Evolutionary conservation across 805 yeast genomes (phyloP), one percentile per base, ranked within the genome.

Genomic region (Cyberlindnera euphorbiiphila): DNA sequence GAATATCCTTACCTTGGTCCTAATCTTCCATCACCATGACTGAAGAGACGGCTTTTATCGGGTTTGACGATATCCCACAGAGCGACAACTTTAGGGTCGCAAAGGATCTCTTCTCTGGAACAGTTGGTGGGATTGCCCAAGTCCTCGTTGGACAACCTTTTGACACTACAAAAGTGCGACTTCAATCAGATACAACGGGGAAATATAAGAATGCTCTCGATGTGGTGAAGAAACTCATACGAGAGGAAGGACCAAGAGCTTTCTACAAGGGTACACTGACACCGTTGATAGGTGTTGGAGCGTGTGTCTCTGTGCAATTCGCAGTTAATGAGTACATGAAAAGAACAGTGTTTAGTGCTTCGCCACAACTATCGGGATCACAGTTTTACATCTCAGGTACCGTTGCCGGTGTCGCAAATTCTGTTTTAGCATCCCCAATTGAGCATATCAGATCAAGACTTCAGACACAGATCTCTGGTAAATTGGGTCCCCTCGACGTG

Each of bases 131-230:
- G 37, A 77, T 93, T 19, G 91, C 97, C 6, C 98, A 93, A 64
- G 98, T 93, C 7, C 66, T 93, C 23, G 85, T 83, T 11, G 98
- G 98, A 17, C 98, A 93, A 62, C 97, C 98, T 7, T 91, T 91
- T 55, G 98, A 89, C 59, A 85, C 96, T 9, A 85, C 93, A 30
- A 91, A 91, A 63, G 98, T 93, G 15, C 71, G 98, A 36, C 69
- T 93, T 32, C 44, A 41, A 22, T 81, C 94, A 2, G 87, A 89
- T 1, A 79, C 88, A 3, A 79, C 79, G 23, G 93, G 95, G 5
- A 71, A 75, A 13, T 85, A 83, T 52, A 62, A 62, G 15, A 86
- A 88, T 2, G 81, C 96, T 0, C 50, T 76, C 39, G 95, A 87
- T 50, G 96, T 87, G 9, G 78, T 88, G 15, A 73, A 74, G 54